phyloP scores from a whole-genome alignment of 306 rosid genomes.

The Pyrus communis region DNA sequence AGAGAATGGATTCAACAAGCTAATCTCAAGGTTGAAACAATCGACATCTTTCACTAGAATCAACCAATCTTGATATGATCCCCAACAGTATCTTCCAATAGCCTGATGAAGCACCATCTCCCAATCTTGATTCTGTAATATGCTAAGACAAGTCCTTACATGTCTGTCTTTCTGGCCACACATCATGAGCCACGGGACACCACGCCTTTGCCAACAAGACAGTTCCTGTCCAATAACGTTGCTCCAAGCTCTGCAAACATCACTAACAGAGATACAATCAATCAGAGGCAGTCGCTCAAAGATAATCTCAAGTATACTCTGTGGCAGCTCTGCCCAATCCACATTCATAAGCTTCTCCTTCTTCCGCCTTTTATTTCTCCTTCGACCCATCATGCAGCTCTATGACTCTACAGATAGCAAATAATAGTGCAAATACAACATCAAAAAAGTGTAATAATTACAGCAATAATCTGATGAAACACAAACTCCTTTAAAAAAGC shows the following conservation, averaged over 20 bases:
- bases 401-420: slow-evolving; percentile 1
- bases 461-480: neutral
- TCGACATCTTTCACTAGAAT: slow-evolving; percentile 33
- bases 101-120: slow-evolving; percentile 40
- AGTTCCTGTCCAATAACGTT: slow-evolving; percentile 33
- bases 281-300: slow-evolving; percentile 27
- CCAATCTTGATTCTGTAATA: slow-evolving; percentile 49
- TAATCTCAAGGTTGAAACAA: slow-evolving; percentile 29
- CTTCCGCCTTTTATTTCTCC: slow-evolving; percentile 22
- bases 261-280: slow-evolving; percentile 45
- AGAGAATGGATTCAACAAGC: slow-evolving; percentile 50
- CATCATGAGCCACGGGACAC: slow-evolving; percentile 55
- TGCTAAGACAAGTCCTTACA: slow-evolving; percentile 40
- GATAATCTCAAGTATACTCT: slow-evolving; percentile 26
- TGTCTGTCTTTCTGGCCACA: slow-evolving; percentile 34
- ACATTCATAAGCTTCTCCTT: neutral
- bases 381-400: slow-evolving; percentile 25
- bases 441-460: neutral
- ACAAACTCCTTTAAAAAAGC: no score
- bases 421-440: neutral
- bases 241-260: slow-evolving; percentile 56
- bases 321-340: slow-evolving; percentile 49
- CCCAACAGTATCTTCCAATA: slow-evolving; percentile 49
- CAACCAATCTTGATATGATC: slow-evolving; percentile 59
- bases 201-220: slow-evolving; percentile 36